phyloP scores from a whole-genome alignment of 1,139 yeast genomes.

The Zygoascus hellenicus region DNA sequence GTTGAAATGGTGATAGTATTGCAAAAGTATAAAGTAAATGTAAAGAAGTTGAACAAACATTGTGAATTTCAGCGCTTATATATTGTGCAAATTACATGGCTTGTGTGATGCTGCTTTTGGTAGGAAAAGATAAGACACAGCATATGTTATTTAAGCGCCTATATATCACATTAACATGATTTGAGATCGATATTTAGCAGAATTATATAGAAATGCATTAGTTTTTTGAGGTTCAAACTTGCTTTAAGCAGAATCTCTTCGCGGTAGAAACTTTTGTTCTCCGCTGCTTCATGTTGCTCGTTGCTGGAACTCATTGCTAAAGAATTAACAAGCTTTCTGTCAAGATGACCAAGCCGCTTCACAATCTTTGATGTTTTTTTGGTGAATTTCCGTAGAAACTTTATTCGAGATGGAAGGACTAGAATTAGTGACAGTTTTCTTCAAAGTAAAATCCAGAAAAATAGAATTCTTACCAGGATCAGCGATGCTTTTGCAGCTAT shows the following conservation, averaged over 20 bases:
- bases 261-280: too few relatives aligned
- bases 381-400: constrained; percentile 7
- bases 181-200: constrained; percentile 6
- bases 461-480: constrained; percentile 2
- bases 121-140: too few relatives aligned
- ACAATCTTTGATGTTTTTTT: constrained; percentile 1
- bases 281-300: neutral
- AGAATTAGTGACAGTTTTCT: neutral
- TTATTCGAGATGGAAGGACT: constrained; percentile 5
- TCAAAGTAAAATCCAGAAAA: neutral
- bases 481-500: neutral
- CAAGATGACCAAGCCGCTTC: neutral
- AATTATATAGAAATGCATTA: constrained; percentile 5
- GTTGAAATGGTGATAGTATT: too few relatives aligned
- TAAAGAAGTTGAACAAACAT: neutral
- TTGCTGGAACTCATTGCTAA: neutral
- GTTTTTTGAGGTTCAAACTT: neutral
- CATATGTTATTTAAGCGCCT: too few relatives aligned
- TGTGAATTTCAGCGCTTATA: neutral
- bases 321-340: neutral
- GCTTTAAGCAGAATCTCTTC: neutral
- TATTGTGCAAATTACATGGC: neutral
- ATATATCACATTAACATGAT: neutral
- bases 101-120: neutral
- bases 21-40: too few relatives aligned